Evolutionary conservation across 1,284 basidiomycete species (phyloP).

Genomic region (Leccinum subfulvum): DNA sequence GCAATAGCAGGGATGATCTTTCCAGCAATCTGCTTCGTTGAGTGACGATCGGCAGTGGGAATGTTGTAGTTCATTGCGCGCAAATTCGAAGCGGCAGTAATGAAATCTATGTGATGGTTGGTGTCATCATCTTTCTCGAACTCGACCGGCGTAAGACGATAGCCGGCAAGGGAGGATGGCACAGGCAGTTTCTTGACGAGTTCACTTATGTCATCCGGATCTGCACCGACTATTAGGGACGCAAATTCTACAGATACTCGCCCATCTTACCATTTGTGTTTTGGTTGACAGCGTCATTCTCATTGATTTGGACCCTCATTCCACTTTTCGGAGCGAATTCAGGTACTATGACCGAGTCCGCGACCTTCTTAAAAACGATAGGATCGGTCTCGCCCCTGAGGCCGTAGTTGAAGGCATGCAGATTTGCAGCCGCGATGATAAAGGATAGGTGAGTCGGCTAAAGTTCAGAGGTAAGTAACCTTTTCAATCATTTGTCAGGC

Average conservation of each 20-base stretch:
- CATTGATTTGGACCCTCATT: slow-evolving; percentile 92
- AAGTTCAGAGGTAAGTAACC: slow-evolving; percentile 11
- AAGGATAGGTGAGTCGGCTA: slow-evolving; percentile 88
- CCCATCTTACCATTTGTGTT: slow-evolving; percentile 39
- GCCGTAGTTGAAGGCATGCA: slow-evolving; percentile 98
- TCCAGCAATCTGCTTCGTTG: slow-evolving; percentile 98
- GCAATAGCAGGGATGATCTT: slow-evolving; percentile 99
- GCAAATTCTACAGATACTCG: slow-evolving; percentile 2
- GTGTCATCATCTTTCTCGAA: slow-evolving; percentile 99
- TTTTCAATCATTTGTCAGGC: not conserved
- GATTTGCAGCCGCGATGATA: slow-evolving; percentile 91
- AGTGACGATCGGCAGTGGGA: slow-evolving; percentile 84
- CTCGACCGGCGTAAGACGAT: slow-evolving; percentile 91
- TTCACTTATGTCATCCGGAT: slow-evolving; percentile 54
- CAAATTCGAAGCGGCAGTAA: slow-evolving; percentile 96
- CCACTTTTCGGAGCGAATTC: slow-evolving; percentile 92
- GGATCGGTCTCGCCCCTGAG: slow-evolving; percentile 88
- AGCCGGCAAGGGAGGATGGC: slow-evolving; percentile 90
- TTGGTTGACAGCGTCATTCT: slow-evolving; percentile 83
- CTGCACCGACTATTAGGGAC: slow-evolving; percentile 31
- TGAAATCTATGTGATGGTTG: slow-evolving; percentile 99
- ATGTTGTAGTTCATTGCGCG: slow-evolving; percentile 97
- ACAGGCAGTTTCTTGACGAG: slow-evolving; percentile 74
- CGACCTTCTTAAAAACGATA: slow-evolving; percentile 79
- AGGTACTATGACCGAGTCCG: slow-evolving; percentile 86